A percentile compares a stretch with the other conserved stretches of the same genome.
Evolutionary conservation across 176 grass and related monocot genomes (phyloP).

Genomic region (Avena atlantica): DNA sequence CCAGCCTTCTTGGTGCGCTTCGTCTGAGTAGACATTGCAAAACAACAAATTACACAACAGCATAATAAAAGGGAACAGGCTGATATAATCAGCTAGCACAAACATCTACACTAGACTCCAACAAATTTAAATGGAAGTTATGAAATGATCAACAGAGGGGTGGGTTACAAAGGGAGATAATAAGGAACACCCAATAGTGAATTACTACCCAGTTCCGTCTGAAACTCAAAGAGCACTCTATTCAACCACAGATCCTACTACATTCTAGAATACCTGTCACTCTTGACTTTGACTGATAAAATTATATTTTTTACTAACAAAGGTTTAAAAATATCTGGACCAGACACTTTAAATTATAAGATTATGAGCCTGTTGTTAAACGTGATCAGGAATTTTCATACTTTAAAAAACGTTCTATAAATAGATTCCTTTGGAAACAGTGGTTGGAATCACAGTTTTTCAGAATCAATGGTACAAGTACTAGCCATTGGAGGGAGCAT

Average conservation of each 20-base stretch:
- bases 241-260: neutral
- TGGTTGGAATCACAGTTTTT: neutral
- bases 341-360: too few relatives aligned
- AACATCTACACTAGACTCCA: neutral
- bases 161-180: neutral
- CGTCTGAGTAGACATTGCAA: conserved; percentile 55
- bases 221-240: neutral
- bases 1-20: conserved; percentile 98
- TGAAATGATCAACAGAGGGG: neutral
- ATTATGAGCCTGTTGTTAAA: too few relatives aligned
- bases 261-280: neutral
- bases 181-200: neutral
- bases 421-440: neutral
- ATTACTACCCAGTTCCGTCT: neutral
- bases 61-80: neutral
- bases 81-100: neutral
- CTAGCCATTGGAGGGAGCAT: neutral
- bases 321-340: neutral
- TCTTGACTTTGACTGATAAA: neutral
- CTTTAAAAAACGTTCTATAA: neutral
- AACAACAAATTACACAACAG: conserved; percentile 33
- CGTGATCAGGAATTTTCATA: too few relatives aligned
- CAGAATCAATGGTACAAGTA: neutral
- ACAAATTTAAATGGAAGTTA: neutral
- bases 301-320: neutral